Conservation (phyloP, 805 yeast genomes). For the Dipodascopsis uninucleata region DNA sequence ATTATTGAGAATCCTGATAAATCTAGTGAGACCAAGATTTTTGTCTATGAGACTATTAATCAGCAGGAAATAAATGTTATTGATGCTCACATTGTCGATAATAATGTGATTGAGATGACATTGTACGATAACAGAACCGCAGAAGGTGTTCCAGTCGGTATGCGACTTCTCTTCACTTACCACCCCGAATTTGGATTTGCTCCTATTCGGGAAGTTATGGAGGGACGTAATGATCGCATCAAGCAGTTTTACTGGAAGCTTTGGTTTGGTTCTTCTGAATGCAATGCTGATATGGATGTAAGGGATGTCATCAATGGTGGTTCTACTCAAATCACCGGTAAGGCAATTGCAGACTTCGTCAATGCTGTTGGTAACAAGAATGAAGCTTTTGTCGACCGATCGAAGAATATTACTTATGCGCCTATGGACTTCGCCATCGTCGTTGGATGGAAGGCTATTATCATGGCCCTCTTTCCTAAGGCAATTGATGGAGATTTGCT, state of each 20-base stretch:
- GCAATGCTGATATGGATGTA: slow-evolving; percentile 60
- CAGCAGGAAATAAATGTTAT: slow-evolving; percentile 63
- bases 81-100: slow-evolving; percentile 49
- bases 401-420: slow-evolving; percentile 78
- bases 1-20: slow-evolving; percentile 55
- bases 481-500: slow-evolving; percentile 94
- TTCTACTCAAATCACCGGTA: slow-evolving; percentile 61
- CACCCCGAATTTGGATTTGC: slow-evolving; percentile 89
- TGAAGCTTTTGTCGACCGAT: slow-evolving; percentile 89
- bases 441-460: slow-evolving; percentile 96
- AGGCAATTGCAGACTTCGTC: slow-evolving; percentile 84
- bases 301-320: slow-evolving; percentile 68
- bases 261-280: slow-evolving; percentile 70
- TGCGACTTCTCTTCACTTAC: slow-evolving; percentile 75
- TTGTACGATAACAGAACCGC: slow-evolving; percentile 87
- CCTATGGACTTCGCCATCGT: slow-evolving; percentile 99
- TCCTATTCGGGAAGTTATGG: slow-evolving; percentile 86
- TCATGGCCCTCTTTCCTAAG: slow-evolving; percentile 96
- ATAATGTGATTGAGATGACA: slow-evolving; percentile 58
- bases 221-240: slow-evolving; percentile 86
- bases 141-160: slow-evolving; percentile 66
- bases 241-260: slow-evolving; percentile 95
- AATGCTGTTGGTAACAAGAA: slow-evolving; percentile 97
- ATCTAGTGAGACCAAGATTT: slow-evolving; percentile 54
- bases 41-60: slow-evolving; percentile 66